phyloP scores from a whole-genome alignment of 148 eudicot genomes.

The Drosera capensis region DNA sequence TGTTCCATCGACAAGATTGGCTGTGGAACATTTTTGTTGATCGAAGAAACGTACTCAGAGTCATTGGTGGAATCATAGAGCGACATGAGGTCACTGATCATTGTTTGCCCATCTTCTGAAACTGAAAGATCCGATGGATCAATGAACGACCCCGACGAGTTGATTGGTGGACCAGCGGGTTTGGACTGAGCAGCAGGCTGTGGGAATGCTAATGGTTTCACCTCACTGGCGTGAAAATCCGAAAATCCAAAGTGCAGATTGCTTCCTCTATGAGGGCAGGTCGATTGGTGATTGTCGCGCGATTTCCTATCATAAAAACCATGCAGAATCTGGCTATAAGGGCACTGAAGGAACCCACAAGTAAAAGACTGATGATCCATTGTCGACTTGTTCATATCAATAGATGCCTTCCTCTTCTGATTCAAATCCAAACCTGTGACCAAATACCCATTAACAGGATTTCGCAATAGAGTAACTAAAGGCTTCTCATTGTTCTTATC shows the following conservation, averaged over 20 bases:
- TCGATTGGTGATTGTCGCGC: constrained; percentile 26
- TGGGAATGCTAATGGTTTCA: constrained; percentile 7
- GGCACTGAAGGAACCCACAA: constrained; percentile 21
- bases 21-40: constrained; percentile 6
- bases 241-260: constrained; percentile 8
- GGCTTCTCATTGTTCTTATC: constrained; percentile 8
- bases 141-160: constrained; percentile 2
- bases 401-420: constrained; percentile 17
- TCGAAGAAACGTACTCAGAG: constrained; percentile 7
- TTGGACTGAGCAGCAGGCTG: constrained; percentile 6
- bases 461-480: constrained; percentile 7
- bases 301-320: constrained; percentile 32
- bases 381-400: constrained; percentile 5
- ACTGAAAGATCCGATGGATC: constrained; percentile 12
- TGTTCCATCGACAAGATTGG: constrained; percentile 8
- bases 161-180: constrained; percentile 5
- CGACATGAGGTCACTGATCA: constrained; percentile 27
- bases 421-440: constrained; percentile 7
- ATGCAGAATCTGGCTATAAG: constrained; percentile 13
- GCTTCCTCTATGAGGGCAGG: constrained; percentile 17
- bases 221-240: constrained; percentile 9
- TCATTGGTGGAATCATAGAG: constrained; percentile 19
- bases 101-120: constrained; percentile 33
- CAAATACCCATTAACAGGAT: constrained; percentile 11
- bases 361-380: constrained; percentile 17